Conservation (phyloP, 768 basidiomycete species). For the Hygrophorus russula region DNA sequence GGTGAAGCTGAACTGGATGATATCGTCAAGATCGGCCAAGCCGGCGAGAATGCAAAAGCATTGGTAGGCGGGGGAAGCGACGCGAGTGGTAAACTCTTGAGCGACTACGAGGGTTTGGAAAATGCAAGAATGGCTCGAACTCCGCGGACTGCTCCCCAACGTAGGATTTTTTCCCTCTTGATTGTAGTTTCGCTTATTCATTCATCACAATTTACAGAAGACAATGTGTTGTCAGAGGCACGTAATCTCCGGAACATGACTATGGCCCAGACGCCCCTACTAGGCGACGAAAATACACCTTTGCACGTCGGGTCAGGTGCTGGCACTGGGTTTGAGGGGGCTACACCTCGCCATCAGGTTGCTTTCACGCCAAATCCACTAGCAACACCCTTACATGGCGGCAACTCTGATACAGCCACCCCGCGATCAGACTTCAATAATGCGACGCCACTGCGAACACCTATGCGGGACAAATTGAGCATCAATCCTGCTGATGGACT, state of each 20-base stretch:
- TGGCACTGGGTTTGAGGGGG: constrained; percentile 89
- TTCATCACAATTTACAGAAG: constrained; percentile 47
- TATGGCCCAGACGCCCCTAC: constrained; percentile 82
- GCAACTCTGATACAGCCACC: constrained; percentile 34
- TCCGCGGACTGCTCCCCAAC: constrained; percentile 86
- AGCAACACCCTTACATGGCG: constrained; percentile 64
- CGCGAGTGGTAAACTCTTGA: constrained; percentile 76
- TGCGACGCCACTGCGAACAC: constrained; percentile 86
- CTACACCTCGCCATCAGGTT: constrained; percentile 85
- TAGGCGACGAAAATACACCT: constrained; percentile 97
- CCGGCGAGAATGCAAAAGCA: constrained; percentile 80
- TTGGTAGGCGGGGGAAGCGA: constrained; percentile 75
- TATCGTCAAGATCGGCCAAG: constrained; percentile 95
- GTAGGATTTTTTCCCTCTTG: constrained; percentile 37
- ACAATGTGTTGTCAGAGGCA: constrained; percentile 90
- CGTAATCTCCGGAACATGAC: constrained; percentile 93
- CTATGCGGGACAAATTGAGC: constrained; percentile 81
- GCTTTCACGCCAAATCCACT: constrained; percentile 95
- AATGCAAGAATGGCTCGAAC: constrained; percentile 88
- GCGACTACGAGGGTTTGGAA: constrained; percentile 87
- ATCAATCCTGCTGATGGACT: constrained; percentile 70
- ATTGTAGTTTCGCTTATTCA: constrained; percentile 1
- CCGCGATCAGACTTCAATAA: constrained; percentile 36
- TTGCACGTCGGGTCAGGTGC: constrained; percentile 62
- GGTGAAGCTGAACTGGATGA: constrained; percentile 93